These are phyloP conservation scores for Penicillium daleae DNA, from an alignment of 495 filamentous ascomycete genomes.

Conservation along the genomic window DNA sequence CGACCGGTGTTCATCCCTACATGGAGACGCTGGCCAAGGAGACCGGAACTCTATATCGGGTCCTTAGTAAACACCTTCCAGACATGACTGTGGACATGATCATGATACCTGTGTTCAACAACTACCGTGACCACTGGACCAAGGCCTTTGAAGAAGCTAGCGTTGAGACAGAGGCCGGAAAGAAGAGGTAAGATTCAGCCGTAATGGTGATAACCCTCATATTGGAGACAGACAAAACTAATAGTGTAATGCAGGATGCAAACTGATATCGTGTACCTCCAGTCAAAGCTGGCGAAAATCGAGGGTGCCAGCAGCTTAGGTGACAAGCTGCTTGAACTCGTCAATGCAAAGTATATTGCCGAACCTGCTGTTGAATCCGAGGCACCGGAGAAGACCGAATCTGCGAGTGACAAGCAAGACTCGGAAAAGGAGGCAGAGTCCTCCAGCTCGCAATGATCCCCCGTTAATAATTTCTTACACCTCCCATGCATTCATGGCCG, in stretches of 20 bases:
- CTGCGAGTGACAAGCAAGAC: conserved; percentile 17
- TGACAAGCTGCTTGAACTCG: conserved; percentile 66
- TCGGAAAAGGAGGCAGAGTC: conserved; percentile 22
- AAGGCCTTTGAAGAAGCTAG: conserved; percentile 70
- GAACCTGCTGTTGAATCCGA: conserved; percentile 17
- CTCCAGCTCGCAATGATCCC: conserved; percentile 16
- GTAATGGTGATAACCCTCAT: background rate
- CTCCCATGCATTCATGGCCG: background rate
- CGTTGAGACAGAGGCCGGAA: conserved; percentile 67
- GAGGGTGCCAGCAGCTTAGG: conserved; percentile 77
- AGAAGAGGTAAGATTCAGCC: conserved; percentile 65
- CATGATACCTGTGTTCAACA: conserved; percentile 87
- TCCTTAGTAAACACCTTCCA: conserved; percentile 81
- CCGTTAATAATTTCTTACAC: background rate
- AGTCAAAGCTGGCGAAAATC: conserved; percentile 71
- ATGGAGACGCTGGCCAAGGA: conserved; percentile 93
- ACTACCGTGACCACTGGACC: conserved; percentile 82
- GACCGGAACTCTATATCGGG: conserved; percentile 83
- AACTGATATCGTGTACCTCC: conserved; percentile 78
- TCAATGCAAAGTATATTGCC: conserved; percentile 59
- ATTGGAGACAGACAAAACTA: conserved; percentile 14
- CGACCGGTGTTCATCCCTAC: conserved; percentile 62
- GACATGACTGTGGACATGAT: conserved; percentile 80
- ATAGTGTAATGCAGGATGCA: conserved; percentile 65
- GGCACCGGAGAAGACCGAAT: conserved; percentile 14